Conservation (phyloP, 2,329 filamentous ascomycete species). For the Fusarium abutilonis region DNA sequence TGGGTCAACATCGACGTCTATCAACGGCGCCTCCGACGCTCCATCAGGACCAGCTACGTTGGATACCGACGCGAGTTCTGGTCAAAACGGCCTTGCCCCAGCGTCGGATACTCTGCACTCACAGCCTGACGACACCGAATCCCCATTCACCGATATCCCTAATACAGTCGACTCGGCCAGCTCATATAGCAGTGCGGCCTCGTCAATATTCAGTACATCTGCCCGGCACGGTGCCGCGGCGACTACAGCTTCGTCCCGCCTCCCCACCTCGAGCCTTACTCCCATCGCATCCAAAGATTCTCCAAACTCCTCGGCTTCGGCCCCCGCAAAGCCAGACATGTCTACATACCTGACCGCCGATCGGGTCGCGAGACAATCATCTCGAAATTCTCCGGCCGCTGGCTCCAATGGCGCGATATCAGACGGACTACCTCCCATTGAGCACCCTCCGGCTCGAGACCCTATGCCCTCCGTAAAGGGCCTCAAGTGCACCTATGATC, state of each 20-base stretch:
- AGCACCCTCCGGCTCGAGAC: conserved; percentile 67
- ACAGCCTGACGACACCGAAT: conserved; percentile 66
- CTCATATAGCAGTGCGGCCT: conserved; percentile 75
- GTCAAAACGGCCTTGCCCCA: conserved; percentile 33
- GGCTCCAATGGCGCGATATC: conserved; percentile 49
- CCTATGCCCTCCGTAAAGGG: conserved; percentile 63
- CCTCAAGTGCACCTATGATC: conserved; percentile 70
- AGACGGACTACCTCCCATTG: conserved; percentile 49
- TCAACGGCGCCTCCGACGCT: conserved; percentile 40
- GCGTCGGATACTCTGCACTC: conserved; percentile 43
- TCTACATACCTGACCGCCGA: conserved; percentile 62
- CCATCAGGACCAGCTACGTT: conserved; percentile 37
- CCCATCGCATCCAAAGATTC: conserved; percentile 64
- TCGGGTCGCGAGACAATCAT: conserved; percentile 43
- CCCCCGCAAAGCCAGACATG: conserved; percentile 64
- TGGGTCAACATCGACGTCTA: conserved; percentile 26
- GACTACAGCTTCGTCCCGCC: conserved; percentile 53
- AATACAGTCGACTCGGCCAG: conserved; percentile 77
- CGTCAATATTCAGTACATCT: conserved; percentile 73
- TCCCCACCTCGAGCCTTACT: conserved; percentile 58
- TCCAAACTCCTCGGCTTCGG: conserved; percentile 59
- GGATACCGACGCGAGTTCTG: conserved; percentile 42
- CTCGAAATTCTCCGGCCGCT: conserved; percentile 45
- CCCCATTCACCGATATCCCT: conserved; percentile 70
- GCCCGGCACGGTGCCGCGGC: conserved; percentile 54